Percentiles rank a stretch among this genome's conserved stretches.
Evolutionary conservation across 116 monocot genomes (phyloP).

Genomic region (Posidonia oceanica): DNA sequence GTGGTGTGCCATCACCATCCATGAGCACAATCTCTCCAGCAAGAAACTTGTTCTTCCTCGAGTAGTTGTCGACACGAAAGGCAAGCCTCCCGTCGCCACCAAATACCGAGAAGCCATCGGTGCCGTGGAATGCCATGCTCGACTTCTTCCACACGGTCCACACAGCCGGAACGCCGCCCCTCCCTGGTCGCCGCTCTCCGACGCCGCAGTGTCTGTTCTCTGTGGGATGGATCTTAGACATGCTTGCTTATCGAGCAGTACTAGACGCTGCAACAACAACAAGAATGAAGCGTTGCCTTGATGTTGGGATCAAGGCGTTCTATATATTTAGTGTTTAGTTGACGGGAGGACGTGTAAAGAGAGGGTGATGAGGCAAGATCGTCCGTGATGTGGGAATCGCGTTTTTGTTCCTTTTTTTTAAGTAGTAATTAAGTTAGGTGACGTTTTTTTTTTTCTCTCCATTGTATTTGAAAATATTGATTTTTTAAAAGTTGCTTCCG

Average conservation of each 20-base stretch:
- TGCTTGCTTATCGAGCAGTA: not conserved
- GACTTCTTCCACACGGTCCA: constrained; percentile 97
- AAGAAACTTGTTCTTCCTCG: constrained; percentile 36
- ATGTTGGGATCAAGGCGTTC: not conserved
- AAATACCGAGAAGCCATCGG: constrained; percentile 75
- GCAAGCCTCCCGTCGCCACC: constrained; percentile 50
- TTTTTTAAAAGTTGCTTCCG: not conserved
- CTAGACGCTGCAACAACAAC: no score
- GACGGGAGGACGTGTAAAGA: not conserved
- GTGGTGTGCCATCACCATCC: constrained; percentile 44
- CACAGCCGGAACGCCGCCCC: constrained; percentile 2
- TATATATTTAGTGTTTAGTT: not conserved
- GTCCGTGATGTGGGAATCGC: not conserved
- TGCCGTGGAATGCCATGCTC: constrained; percentile 81
- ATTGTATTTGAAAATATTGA: not conserved
- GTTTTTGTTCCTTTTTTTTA: not conserved
- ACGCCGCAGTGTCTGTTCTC: constrained; percentile 5
- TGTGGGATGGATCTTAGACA: constrained; percentile 31
- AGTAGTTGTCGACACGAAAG: constrained; percentile 91
- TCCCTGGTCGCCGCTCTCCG: not conserved
- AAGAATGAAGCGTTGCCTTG: not conserved
- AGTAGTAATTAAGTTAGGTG: not conserved
- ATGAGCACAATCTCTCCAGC: constrained; percentile 49
- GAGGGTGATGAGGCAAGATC: not conserved
- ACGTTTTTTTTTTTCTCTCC: not conserved